Percentiles rank a stretch among this genome's conserved stretches.
phyloP scores from a whole-genome alignment of 1,139 yeast species.

The Candida sojae region DNA sequence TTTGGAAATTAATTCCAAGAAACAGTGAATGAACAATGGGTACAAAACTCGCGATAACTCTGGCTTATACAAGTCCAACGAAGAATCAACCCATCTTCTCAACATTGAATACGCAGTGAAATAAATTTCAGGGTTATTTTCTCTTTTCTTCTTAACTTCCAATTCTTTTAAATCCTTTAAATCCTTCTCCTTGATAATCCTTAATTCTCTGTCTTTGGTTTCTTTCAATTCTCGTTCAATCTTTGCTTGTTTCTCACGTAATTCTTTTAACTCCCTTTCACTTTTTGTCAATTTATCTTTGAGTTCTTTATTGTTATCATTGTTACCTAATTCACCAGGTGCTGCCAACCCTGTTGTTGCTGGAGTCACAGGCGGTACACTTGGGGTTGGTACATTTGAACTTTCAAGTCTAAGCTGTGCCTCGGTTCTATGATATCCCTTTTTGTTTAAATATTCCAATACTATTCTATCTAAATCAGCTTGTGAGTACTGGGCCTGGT shows the following conservation, averaged over 20 bases:
- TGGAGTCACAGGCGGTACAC: conserved; percentile 52
- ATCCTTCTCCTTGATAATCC: conserved; percentile 43
- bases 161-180: conserved; percentile 42
- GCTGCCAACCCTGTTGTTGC: conserved; percentile 42
- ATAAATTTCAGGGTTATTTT: conserved; percentile 68
- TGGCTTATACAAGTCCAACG: conserved; percentile 88
- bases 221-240: conserved; percentile 43
- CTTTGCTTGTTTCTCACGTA: conserved; percentile 35
- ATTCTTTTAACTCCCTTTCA: conserved; percentile 44
- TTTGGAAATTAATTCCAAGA: conserved; percentile 72
- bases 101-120: conserved; percentile 77
- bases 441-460: conserved; percentile 85
- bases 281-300: conserved; percentile 29
- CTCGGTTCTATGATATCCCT: conserved; percentile 93
- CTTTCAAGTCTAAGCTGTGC: conserved; percentile 91
- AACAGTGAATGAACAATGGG: conserved; percentile 90
- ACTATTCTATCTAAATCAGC: conserved; percentile 90
- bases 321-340: conserved; percentile 32
- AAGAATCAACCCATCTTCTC: conserved; percentile 87
- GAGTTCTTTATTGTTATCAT: conserved; percentile 25
- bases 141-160: conserved; percentile 41
- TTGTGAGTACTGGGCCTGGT: conserved; percentile 51
- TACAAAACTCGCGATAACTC: conserved; percentile 81
- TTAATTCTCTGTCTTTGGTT: conserved; percentile 40
- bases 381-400: conserved; percentile 64